Evolutionary conservation across 345 rosid genomes (phyloP).

Genomic region (Syzygium aromaticum): DNA sequence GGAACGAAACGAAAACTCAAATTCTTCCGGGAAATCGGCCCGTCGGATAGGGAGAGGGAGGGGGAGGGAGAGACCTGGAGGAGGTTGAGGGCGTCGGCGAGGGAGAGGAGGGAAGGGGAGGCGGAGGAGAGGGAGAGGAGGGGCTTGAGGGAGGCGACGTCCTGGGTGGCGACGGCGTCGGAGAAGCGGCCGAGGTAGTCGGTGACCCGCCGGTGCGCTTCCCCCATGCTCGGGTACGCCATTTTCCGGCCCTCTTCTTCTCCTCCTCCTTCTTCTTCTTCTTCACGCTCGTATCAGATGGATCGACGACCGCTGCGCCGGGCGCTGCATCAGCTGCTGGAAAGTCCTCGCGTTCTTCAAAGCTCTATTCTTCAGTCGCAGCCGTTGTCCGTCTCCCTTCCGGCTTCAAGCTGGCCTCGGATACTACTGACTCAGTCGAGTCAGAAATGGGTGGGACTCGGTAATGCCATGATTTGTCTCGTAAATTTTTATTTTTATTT

Average conservation of each 20-base stretch:
- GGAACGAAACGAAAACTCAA: no score
- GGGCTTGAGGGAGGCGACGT: slow-evolving; percentile 50
- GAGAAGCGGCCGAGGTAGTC: slow-evolving; percentile 70
- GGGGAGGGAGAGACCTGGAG: slow-evolving; percentile 28
- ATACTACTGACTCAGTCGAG: not conserved
- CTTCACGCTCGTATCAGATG: not conserved
- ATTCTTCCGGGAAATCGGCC: not conserved
- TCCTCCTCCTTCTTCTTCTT: not conserved
- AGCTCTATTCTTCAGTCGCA: not conserved
- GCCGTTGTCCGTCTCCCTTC: rapidly evolving
- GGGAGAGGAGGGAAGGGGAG: slow-evolving; percentile 48
- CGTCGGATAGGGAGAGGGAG: not conserved
- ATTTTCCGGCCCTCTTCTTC: not conserved
- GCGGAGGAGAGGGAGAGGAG: slow-evolving; percentile 69
- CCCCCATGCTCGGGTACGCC: slow-evolving; percentile 74
- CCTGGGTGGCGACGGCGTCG: slow-evolving; percentile 65
- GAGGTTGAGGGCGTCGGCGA: slow-evolving; percentile 82
- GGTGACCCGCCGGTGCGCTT: slow-evolving; percentile 72
- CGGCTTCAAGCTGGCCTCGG: not conserved
- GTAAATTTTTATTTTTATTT: no score
- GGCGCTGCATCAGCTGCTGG: not conserved
- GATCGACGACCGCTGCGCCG: not conserved
- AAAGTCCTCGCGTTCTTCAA: not conserved
- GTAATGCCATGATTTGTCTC: not conserved
- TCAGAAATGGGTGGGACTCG: not conserved